Evolutionary conservation across 805 yeast species (phyloP).

Genomic region (Wickerhamiella bombiphila): DNA sequence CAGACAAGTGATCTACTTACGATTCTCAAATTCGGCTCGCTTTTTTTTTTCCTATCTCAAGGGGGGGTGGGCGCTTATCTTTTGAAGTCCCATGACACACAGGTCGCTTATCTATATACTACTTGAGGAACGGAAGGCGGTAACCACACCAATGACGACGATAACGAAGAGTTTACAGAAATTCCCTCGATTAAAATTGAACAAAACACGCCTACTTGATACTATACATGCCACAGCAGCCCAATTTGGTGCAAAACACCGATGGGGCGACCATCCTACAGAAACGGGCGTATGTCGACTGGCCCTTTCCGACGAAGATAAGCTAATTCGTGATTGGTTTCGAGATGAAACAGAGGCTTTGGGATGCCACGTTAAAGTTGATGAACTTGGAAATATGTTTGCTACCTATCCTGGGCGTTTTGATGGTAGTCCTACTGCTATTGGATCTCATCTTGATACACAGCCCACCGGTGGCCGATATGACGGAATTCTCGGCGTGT

Average conservation of each 20-base stretch:
- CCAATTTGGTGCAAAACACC: constrained; percentile 45
- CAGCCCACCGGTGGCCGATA: constrained; percentile 70
- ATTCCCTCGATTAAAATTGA: constrained; percentile 10
- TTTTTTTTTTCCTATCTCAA: no score
- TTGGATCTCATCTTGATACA: constrained; percentile 63
- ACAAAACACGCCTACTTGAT: constrained; percentile 32
- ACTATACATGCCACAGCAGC: constrained; percentile 51
- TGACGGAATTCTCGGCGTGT: constrained; percentile 59
- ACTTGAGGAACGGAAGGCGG: no score
- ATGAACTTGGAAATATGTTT: constrained; percentile 55
- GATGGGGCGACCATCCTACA: constrained; percentile 41
- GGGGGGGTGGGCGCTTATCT: no score
- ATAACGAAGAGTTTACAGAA: neutral
- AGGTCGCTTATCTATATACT: no score
- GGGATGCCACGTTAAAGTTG: constrained; percentile 27
- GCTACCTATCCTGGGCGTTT: constrained; percentile 47
- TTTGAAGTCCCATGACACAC: no score
- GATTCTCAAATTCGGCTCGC: no score
- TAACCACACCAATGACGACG: no score
- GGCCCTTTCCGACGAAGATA: constrained; percentile 48
- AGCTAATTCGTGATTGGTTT: constrained; percentile 53
- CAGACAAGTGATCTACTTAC: no score
- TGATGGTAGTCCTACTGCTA: constrained; percentile 40
- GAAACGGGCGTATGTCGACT: constrained; percentile 58
- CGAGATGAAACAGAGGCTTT: constrained; percentile 31